Evolutionary conservation across 2,329 filamentous ascomycete species (phyloP).

Genomic region (Diplocarpon mali): DNA sequence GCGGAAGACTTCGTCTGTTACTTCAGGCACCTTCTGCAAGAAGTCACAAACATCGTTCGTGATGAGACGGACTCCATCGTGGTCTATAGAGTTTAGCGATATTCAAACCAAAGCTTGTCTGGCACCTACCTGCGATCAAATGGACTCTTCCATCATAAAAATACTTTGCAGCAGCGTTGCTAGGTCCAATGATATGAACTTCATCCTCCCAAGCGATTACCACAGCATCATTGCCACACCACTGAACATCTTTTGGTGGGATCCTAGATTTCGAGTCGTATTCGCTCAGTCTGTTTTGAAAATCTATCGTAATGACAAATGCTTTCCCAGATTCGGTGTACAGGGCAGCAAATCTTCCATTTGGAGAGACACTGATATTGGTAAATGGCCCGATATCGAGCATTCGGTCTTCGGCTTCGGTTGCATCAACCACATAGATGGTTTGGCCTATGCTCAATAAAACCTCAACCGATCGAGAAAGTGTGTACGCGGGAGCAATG

Average conservation of each 20-base stretch:
- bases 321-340: constrained; percentile 78
- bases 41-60: constrained; percentile 97
- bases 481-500: constrained; percentile 75
- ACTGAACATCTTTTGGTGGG: constrained; percentile 76
- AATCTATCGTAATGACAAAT: constrained; percentile 91
- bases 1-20: constrained; percentile 80
- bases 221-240: constrained; percentile 92
- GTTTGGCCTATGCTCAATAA: constrained; percentile 77
- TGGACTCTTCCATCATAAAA: constrained; percentile 90
- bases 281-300: constrained; percentile 83
- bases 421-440: constrained; percentile 75
- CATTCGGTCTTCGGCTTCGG: constrained; percentile 82
- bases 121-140: constrained; percentile 60
- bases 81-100: constrained; percentile 32
- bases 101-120: neutral
- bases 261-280: constrained; percentile 83
- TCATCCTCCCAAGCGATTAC: constrained; percentile 97
- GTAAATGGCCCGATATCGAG: constrained; percentile 88
- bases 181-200: constrained; percentile 83
- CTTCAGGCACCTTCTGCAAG: constrained; percentile 81
- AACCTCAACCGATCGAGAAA: constrained; percentile 88
- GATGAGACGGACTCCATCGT: constrained; percentile 80
- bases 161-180: constrained; percentile 63
- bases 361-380: constrained; percentile 83
- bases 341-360: constrained; percentile 77